Evolutionary conservation across 2,329 filamentous ascomycete genomes (phyloP).

Genomic region (Penicillium sp.): DNA sequence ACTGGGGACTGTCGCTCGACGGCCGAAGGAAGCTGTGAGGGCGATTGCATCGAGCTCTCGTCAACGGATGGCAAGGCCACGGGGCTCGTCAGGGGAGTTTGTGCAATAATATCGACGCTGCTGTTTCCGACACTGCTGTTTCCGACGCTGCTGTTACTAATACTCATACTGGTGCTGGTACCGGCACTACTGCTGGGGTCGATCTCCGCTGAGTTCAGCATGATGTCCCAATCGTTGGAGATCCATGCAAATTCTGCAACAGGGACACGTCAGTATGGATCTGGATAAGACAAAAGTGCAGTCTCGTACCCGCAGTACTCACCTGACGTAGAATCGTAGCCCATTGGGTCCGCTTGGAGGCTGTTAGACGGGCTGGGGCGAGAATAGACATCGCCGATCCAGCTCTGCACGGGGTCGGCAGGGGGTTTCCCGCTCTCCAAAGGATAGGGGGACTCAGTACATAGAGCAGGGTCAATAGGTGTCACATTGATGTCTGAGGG

Average conservation of each 20-base stretch:
- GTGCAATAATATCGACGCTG: not conserved
- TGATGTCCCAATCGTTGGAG: not conserved
- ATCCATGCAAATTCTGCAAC: not conserved
- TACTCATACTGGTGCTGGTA: not conserved
- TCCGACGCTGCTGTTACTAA: not conserved
- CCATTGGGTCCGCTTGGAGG: not conserved
- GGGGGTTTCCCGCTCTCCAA: not conserved
- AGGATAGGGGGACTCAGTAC: not conserved
- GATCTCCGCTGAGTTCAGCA: not conserved
- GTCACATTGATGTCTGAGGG: not conserved
- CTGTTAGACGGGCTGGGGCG: not conserved
- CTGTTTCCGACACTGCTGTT: not conserved
- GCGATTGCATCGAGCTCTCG: not conserved
- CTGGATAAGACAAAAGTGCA: not conserved
- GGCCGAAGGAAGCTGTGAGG: not conserved
- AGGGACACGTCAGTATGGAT: not conserved
- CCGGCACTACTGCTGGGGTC: not conserved
- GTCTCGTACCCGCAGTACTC: not conserved
- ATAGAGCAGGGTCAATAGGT: not conserved
- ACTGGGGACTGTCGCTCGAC: not conserved
- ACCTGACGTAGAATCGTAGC: not conserved
- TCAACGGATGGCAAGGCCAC: not conserved
- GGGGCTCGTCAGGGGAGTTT: not conserved
- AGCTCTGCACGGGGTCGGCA: not conserved
- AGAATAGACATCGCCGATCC: not conserved